Evolutionary conservation across 116 monocot species (phyloP).

Genomic region (Posidonia oceanica): DNA sequence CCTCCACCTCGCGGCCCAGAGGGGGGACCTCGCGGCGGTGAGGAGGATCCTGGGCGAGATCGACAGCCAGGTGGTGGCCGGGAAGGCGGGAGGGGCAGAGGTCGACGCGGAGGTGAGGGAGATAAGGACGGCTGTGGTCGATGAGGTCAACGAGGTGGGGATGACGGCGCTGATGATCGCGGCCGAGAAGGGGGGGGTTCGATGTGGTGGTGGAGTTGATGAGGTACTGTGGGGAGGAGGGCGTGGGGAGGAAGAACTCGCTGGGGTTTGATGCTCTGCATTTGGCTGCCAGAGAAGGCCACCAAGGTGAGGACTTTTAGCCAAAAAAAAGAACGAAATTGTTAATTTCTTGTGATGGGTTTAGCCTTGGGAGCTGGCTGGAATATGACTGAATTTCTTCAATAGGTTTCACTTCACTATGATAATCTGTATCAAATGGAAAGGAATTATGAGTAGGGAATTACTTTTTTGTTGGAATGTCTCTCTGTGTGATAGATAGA

Average conservation of each 20-base stretch:
- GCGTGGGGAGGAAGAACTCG: slow-evolving; percentile 45
- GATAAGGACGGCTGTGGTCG: slow-evolving; percentile 34
- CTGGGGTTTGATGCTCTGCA: slow-evolving; percentile 67
- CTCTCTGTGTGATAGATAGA: too few relatives aligned
- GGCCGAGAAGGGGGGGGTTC: slow-evolving; percentile 41
- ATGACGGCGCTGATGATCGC: slow-evolving; percentile 63
- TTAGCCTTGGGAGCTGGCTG: not conserved
- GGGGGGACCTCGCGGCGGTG: slow-evolving; percentile 62
- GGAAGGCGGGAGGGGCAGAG: slow-evolving; percentile 19
- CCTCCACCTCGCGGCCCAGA: slow-evolving; percentile 74
- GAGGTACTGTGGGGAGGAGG: slow-evolving; percentile 36
- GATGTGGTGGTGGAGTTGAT: slow-evolving; percentile 61
- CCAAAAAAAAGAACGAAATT: too few relatives aligned
- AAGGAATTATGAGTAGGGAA: too few relatives aligned
- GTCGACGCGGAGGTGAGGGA: slow-evolving; percentile 41
- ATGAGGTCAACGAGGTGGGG: slow-evolving; percentile 58
- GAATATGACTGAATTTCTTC: not conserved
- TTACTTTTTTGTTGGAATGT: too few relatives aligned
- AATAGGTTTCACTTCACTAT: too few relatives aligned
- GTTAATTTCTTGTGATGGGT: not conserved
- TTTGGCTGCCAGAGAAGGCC: slow-evolving; percentile 55
- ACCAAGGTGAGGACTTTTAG: slow-evolving; percentile 17
- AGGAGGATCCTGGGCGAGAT: slow-evolving; percentile 41
- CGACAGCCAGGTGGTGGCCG: slow-evolving; percentile 28
- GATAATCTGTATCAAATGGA: too few relatives aligned